Evolutionary conservation across 2,329 filamentous ascomycete genomes (phyloP).

Genomic region (Verticillium longisporum): DNA sequence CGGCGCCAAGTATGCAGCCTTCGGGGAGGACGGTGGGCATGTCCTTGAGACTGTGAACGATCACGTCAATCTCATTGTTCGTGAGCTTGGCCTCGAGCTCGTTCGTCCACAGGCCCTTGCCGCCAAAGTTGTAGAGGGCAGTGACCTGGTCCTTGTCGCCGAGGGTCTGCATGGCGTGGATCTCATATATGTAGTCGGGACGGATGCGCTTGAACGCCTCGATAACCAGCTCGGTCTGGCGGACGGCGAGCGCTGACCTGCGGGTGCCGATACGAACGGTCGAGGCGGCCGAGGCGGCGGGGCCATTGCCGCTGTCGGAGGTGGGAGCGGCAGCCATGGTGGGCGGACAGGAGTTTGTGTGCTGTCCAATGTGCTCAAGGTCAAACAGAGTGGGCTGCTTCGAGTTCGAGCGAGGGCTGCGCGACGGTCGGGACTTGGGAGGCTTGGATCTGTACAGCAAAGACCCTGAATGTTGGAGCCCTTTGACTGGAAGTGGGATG

Average conservation of each 20-base stretch:
- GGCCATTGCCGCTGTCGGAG: constrained; percentile 9
- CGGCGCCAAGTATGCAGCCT: constrained; percentile 67
- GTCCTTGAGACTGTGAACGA: constrained; percentile 94
- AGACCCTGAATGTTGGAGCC: neutral
- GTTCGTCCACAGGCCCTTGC: constrained; percentile 92
- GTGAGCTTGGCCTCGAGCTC: constrained; percentile 79
- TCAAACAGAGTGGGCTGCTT: neutral
- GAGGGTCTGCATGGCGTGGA: constrained; percentile 73
- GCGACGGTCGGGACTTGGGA: neutral
- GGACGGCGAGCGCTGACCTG: constrained; percentile 75
- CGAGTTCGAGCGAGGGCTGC: neutral
- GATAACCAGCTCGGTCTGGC: constrained; percentile 74
- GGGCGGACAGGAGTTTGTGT: neutral
- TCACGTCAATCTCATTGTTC: constrained; percentile 65
- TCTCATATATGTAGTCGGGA: constrained; percentile 65
- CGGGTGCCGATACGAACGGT: constrained; percentile 78
- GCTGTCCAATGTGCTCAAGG: neutral
- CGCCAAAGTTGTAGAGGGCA: constrained; percentile 80
- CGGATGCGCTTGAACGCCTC: constrained; percentile 57
- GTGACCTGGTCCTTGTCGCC: constrained; percentile 91
- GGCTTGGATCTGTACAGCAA: neutral
- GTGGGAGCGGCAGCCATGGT: constrained; percentile 14
- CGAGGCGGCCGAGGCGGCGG: constrained; percentile 7
- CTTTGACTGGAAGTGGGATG: neutral
- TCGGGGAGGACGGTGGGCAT: constrained; percentile 83